Conservation (phyloP, 2,329 filamentous ascomycete genomes). For the Verticillium albo-atrum region DNA sequence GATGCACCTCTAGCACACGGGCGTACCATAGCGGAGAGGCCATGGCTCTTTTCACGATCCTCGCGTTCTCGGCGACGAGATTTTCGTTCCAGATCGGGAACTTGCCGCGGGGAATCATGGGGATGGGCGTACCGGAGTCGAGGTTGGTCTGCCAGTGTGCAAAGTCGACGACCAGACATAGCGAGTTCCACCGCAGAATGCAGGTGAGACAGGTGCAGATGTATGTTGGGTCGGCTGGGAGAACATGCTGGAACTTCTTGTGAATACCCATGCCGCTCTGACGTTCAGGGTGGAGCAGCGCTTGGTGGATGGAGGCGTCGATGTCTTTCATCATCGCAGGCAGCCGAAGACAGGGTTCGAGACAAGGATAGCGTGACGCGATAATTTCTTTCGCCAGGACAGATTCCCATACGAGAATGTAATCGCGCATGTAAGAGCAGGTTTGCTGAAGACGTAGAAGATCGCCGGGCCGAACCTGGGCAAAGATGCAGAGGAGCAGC, state of each 20-base stretch:
- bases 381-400: slow-evolving; percentile 40
- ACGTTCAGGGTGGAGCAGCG: slow-evolving; percentile 34
- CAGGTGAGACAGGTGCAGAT: slow-evolving; percentile 56
- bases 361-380: slow-evolving; percentile 40
- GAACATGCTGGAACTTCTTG: slow-evolving; percentile 48
- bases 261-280: slow-evolving; percentile 36
- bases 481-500: slow-evolving; percentile 42
- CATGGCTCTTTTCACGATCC: slow-evolving; percentile 40
- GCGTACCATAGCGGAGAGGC: slow-evolving; percentile 45
- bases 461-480: slow-evolving; percentile 44
- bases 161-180: slow-evolving; percentile 51
- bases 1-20: slow-evolving; percentile 24
- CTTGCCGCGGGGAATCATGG: slow-evolving; percentile 43
- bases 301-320: slow-evolving; percentile 27
- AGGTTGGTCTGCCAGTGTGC: slow-evolving; percentile 50
- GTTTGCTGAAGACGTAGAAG: slow-evolving; percentile 39
- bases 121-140: slow-evolving; percentile 46
- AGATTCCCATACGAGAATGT: slow-evolving; percentile 38
- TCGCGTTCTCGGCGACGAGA: slow-evolving; percentile 37
- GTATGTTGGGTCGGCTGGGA: slow-evolving; percentile 35
- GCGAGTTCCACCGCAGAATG: slow-evolving; percentile 50
- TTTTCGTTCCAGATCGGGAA: slow-evolving; percentile 43
- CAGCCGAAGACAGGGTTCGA: slow-evolving; percentile 45
- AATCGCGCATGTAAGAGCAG: slow-evolving; percentile 33
- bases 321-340: slow-evolving; percentile 40